Evolutionary conservation across 257 asterid species (phyloP).

Genomic region (Plantago major): DNA sequence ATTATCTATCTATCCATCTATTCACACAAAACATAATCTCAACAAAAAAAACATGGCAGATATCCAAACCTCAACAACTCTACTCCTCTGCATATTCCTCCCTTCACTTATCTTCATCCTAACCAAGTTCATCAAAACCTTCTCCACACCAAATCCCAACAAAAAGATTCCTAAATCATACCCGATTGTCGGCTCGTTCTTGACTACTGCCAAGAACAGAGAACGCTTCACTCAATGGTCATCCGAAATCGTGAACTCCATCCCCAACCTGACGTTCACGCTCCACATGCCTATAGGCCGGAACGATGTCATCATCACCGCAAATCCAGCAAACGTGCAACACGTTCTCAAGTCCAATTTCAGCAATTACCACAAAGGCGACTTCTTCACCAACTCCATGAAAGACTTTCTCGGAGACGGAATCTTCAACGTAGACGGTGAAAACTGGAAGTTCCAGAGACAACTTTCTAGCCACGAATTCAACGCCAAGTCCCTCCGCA

Average conservation of each 20-base stretch:
- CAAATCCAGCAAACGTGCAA: constrained; percentile 7
- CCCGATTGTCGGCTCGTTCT: constrained; percentile 7
- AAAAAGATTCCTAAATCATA: constrained; percentile 2
- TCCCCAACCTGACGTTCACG: neutral
- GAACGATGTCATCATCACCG: neutral
- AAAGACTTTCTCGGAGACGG: constrained; percentile 14
- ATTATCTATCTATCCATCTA: no score
- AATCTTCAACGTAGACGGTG: constrained; percentile 9
- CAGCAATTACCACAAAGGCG: constrained; percentile 6
- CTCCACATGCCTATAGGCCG: neutral
- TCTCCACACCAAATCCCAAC: neutral
- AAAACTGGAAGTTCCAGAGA: constrained; percentile 7
- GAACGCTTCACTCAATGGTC: constrained; percentile 4
- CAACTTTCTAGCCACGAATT: constrained; percentile 6
- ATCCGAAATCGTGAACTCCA: neutral
- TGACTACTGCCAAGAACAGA: neutral
- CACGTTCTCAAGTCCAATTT: constrained; percentile 11
- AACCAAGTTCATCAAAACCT: neutral
- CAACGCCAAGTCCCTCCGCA: constrained; percentile 3
- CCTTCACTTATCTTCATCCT: neutral
- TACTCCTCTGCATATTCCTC: neutral
- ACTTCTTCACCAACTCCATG: neutral
- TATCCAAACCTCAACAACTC: neutral
- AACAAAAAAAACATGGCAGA: neutral
- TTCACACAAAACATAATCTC: neutral